Percentiles rank a stretch among this genome's conserved stretches.
phyloP scores from a whole-genome alignment of 2,329 filamentous ascomycete genomes.

The Fusarium pininemorale region DNA sequence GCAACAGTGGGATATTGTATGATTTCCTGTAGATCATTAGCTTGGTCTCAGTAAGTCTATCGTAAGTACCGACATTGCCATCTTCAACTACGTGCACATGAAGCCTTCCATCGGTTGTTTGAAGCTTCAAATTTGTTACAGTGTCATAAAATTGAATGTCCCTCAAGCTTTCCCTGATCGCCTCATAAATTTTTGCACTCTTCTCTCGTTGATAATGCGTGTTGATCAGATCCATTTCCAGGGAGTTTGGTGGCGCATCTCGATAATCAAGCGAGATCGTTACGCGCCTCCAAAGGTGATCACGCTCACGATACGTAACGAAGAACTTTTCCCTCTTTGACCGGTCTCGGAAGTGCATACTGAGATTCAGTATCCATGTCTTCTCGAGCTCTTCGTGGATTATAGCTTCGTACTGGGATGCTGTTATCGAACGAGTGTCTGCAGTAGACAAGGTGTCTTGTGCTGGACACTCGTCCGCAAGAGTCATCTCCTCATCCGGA shows the following conservation, averaged over 20 bases:
- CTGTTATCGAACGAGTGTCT: conserved; percentile 60
- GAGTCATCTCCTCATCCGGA: conserved; percentile 35
- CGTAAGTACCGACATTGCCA: conserved; percentile 68
- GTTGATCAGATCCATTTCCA: conserved; percentile 83
- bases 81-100: conserved; percentile 99
- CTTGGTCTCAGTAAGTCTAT: background rate
- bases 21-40: conserved; percentile 70
- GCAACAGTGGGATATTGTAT: conserved; percentile 82
- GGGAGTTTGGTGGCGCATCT: conserved; percentile 77
- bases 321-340: conserved; percentile 98
- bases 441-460: conserved; percentile 47
- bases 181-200: conserved; percentile 90
- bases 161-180: conserved; percentile 88
- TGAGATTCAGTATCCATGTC: conserved; percentile 95
- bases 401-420: conserved; percentile 67
- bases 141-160: conserved; percentile 97
- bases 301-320: conserved; percentile 87
- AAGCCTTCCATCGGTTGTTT: conserved; percentile 86
- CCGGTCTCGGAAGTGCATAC: conserved; percentile 96
- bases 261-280: conserved; percentile 96
- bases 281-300: conserved; percentile 83
- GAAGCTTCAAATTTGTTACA: conserved; percentile 93
- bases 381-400: conserved; percentile 85
- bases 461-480: conserved; percentile 32
- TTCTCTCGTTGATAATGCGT: conserved; percentile 91